These are phyloP conservation scores for Mrakiaceae sp. DNA, from an alignment of 1,284 basidiomycete species.

Conservation along the genomic window DNA sequence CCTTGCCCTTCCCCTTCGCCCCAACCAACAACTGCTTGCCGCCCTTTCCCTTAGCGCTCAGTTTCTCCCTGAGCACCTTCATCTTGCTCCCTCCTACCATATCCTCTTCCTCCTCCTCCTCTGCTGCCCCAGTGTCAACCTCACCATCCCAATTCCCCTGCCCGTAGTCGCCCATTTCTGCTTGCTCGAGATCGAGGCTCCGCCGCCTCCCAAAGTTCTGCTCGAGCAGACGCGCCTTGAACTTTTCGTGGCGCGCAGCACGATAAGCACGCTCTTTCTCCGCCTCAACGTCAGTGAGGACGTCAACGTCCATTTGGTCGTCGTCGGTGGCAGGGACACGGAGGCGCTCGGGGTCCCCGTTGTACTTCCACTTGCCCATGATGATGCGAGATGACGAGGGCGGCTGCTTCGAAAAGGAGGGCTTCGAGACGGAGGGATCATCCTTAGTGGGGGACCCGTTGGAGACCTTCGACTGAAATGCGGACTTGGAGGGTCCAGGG, in stretches of 20 bases:
- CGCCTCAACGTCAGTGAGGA: slow-evolving; percentile 8
- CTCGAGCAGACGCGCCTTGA: slow-evolving; percentile 20
- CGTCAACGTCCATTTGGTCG: not conserved
- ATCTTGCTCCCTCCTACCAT: slow-evolving; percentile 18
- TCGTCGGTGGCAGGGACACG: not conserved
- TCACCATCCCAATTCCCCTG: not conserved
- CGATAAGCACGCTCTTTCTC: not conserved
- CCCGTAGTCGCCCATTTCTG: slow-evolving; percentile 18
- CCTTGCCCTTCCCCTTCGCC: slow-evolving; percentile 29
- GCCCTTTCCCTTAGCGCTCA: slow-evolving; percentile 18
- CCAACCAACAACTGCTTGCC: slow-evolving; percentile 22
- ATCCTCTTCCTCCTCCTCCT: slow-evolving; percentile 18
- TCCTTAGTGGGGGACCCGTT: no score
- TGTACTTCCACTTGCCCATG: not conserved
- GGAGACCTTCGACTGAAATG: no score
- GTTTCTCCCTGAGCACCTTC: slow-evolving; percentile 25
- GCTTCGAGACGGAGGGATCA: no score
- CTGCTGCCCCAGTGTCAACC: slow-evolving; percentile 21
- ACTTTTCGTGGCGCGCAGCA: slow-evolving; percentile 24
- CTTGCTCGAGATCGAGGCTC: slow-evolving; percentile 33
- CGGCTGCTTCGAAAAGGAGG: no score
- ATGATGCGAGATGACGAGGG: not conserved
- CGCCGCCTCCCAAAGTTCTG: slow-evolving; percentile 22
- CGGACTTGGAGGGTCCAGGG: not conserved
- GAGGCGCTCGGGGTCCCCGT: not conserved